phyloP scores from a whole-genome alignment of 2,329 filamentous ascomycete species.

The Emericellopsis atlantica region DNA sequence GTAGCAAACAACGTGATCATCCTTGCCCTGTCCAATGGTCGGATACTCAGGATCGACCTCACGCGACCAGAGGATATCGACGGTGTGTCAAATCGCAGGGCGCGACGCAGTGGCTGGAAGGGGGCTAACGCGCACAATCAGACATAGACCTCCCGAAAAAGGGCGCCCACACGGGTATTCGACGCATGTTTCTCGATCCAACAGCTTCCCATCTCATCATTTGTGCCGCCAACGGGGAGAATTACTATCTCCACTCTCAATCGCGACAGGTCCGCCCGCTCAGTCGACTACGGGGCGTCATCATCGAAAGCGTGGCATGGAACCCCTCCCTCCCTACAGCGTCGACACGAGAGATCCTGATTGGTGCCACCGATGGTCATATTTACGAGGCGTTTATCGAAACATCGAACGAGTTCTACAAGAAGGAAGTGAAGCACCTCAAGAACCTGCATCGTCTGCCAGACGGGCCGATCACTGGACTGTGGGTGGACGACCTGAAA shows the following conservation, averaged over 20 bases:
- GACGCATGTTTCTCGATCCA: slow-evolving; percentile 93
- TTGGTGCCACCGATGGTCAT: slow-evolving; percentile 87
- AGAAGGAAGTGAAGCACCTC: slow-evolving; percentile 85
- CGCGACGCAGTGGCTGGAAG: not conserved
- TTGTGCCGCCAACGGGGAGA: slow-evolving; percentile 83
- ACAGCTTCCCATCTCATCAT: slow-evolving; percentile 91
- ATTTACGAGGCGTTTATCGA: slow-evolving; percentile 95
- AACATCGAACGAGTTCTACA: slow-evolving; percentile 86
- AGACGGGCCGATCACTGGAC: slow-evolving; percentile 71
- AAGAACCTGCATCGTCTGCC: slow-evolving; percentile 72
- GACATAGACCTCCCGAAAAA: slow-evolving; percentile 97
- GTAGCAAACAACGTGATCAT: slow-evolving; percentile 96
- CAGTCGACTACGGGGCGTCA: slow-evolving; percentile 70
- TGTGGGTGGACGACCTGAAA: slow-evolving; percentile 68
- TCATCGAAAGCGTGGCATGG: slow-evolving; percentile 87
- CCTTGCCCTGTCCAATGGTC: slow-evolving; percentile 79
- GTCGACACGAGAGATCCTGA: slow-evolving; percentile 84
- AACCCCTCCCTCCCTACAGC: slow-evolving; percentile 86
- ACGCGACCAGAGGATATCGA: slow-evolving; percentile 94
- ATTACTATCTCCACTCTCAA: slow-evolving; percentile 95
- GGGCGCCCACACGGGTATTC: slow-evolving; percentile 81
- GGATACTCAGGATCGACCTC: slow-evolving; percentile 87
- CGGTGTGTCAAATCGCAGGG: slow-evolving; percentile 32
- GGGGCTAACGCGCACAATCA: slow-evolving; percentile 18
- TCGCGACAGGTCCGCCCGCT: slow-evolving; percentile 77